Evolutionary conservation across 805 yeast genomes (phyloP), one percentile per base, ranked within the genome.

Genomic region (Pichia gijzeniarum): DNA sequence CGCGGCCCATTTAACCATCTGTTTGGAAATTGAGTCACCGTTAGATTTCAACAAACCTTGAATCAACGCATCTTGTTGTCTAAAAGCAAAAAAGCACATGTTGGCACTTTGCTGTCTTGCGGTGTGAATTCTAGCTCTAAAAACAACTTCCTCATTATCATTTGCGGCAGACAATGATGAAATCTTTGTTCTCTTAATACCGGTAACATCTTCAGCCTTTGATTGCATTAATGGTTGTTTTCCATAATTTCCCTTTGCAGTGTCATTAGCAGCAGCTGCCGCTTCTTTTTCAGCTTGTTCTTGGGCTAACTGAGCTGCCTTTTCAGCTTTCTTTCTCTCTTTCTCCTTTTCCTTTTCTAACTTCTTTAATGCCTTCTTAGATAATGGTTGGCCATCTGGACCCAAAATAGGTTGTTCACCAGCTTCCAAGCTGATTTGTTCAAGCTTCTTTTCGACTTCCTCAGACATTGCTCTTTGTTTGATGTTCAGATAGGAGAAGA

Each of bases 71-170:
- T 77, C 73, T 70, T 88, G 96, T 72, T 93, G 99, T 72, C 99
- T 85, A 58, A 93, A 80, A 21, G 95, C 80, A 58, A 91, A 69
- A 66, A 93, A 93, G 44, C 85, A 77, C 84, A 93, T 81, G 53
- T 95, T 89, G 59, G 95, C 95, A 66, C 96, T 95, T 67, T 91
- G 98, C 62, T 88, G 85, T 72, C 99, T 85, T 13, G 91, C 77
- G 51, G 81, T 88, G 68, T 93, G 98, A 38, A 90, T 76, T 70
- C 99, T 80, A 39, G 98, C 98, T 70, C 99, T 82, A 71, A 95
- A 80, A 13, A 85, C 72, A 46, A 93, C 85, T 54, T 79, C 78
- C 56, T 80, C 76, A 47, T 91, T 95, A 52, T 81, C 95, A 50
- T 76, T 70, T 21, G 76, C 75, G 46, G 79, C 76, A 49, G 77